These are phyloP conservation scores for Phytophthora meadii DNA, from an alignment of 352 stramenopile genomes.

Conservation along the genomic window DNA sequence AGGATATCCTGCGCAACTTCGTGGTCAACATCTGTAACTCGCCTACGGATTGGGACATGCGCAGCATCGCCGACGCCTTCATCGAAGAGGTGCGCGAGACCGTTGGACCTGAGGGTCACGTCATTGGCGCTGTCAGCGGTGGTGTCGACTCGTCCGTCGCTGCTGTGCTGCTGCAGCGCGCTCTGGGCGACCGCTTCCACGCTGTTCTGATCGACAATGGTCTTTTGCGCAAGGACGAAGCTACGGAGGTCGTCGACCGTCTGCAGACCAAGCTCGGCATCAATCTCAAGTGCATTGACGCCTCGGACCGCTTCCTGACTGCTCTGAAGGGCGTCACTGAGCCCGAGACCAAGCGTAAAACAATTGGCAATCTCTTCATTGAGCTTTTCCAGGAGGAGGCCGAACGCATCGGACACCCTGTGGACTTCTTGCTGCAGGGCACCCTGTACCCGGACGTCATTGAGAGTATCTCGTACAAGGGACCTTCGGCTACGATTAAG, in stretches of 20 bases:
- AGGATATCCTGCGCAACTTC: conserved; percentile 98
- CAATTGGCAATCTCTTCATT: conserved; percentile 99
- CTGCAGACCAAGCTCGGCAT: conserved; percentile 93
- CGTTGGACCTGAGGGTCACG: conserved; percentile 95
- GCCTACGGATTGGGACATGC: conserved; percentile 98
- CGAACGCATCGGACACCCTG: conserved; percentile 77
- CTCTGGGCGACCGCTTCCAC: conserved; percentile 98
- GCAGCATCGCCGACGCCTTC: conserved; percentile 92
- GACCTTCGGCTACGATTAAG: conserved; percentile 99
- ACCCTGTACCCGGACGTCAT: conserved; percentile 99
- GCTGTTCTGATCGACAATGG: conserved; percentile 99
- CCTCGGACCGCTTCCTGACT: conserved; percentile 95
- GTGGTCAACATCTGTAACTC: conserved; percentile 95
- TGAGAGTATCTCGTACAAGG: conserved; percentile 99
- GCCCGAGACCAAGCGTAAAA: conserved; percentile 99
- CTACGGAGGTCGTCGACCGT: conserved; percentile 90
- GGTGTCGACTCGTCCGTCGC: conserved; percentile 99
- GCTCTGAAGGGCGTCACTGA: conserved; percentile 95
- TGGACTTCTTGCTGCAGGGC: conserved; percentile 97
- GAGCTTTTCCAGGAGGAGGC: conserved; percentile 97
- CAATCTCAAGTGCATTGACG: conserved; percentile 98
- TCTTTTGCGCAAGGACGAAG: conserved; percentile 97
- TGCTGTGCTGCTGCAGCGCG: conserved; percentile 96
- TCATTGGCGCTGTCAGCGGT: conserved; percentile 98
- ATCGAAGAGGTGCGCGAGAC: conserved; percentile 91